Evolutionary conservation across 345 rosid genomes (phyloP), one percentile per base, ranked within the genome.

Genomic region (Kernera saxatilis): DNA sequence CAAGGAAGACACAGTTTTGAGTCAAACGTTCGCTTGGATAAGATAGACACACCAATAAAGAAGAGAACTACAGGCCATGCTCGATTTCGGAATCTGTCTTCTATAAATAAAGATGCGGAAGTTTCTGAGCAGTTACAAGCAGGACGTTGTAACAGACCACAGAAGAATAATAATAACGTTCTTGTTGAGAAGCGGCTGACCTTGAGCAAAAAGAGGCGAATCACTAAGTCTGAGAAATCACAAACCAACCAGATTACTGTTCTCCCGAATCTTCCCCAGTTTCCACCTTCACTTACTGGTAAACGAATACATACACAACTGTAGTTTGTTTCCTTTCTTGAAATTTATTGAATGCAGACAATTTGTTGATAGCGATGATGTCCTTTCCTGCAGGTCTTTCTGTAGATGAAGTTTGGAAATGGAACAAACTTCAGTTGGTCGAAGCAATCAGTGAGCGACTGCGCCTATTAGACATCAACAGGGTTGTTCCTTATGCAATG

Each of bases 1-100:
- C 83, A 75, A 41, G 71, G 76, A 52, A 65, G 63, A 35, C 84
- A 85, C 45, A 29, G 11, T 59, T 68, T 43, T 25, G 76, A 78
- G 41, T 62, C 67, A 54, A 66, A 48, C 61, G 27, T 66, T n/a
- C 64, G 56, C 67, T 49, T 78, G 23, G 58, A 56, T 49, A 80
- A 77, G 69, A 75, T 27, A 65, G 81, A 82, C 48, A 75, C 67
- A 15, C 61, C 82, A 18, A 75, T 77, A 48, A 88, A 80, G 75
- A 87, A 84, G 76, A 84, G 79, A 84, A 82, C 91, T 44, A 82
- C 72, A 78, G 83, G 78, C 44, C 79, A 75, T 55, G 79, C 86
- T 37, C 81, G 79, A 52, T 71, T 36, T 55, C 76, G 78, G 19
- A 84, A 77, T 69, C 56, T 75, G 63, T 77, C 80, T 72, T 84